These are phyloP conservation scores for Psilocybe cubensis DNA, from an alignment of 768 basidiomycete species.

Conservation along the genomic window DNA sequence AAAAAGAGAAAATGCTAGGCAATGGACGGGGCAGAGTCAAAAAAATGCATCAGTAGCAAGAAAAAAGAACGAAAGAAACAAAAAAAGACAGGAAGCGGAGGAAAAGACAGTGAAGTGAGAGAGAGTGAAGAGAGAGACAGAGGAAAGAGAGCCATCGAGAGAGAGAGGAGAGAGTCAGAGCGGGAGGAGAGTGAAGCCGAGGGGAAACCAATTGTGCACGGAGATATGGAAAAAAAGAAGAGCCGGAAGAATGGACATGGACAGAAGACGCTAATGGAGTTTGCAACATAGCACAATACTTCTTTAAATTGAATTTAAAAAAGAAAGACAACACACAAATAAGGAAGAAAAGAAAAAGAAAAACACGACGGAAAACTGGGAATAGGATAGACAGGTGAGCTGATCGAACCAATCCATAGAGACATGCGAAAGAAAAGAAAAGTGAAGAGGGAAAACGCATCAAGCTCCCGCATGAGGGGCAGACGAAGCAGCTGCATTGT, in stretches of 20 bases:
- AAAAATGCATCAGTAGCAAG: constrained; percentile 24
- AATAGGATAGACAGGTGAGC: not conserved
- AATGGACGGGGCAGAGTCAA: constrained; percentile 20
- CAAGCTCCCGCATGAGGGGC: constrained; percentile 38
- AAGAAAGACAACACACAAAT: not conserved
- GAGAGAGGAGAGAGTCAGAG: not conserved
- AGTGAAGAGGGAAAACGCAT: too few relatives aligned
- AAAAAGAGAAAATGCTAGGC: constrained; percentile 20
- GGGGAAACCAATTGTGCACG: not conserved
- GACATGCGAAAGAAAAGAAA: constrained; percentile 4
- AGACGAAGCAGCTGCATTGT: constrained; percentile 55
- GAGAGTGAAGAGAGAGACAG: constrained; percentile 2
- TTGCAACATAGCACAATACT: not conserved
- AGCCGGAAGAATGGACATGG: not conserved
- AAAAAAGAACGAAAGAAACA: too few relatives aligned
- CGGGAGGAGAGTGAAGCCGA: not conserved
- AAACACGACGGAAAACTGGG: not conserved
- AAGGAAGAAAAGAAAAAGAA: not conserved
- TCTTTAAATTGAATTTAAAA: not conserved
- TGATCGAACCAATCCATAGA: constrained; percentile 1
- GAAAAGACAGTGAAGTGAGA: constrained; percentile 1
- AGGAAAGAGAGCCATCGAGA: constrained; percentile 4
- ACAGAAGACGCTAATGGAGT: not conserved
- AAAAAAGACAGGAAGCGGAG: constrained; percentile 5
- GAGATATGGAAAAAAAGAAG: not conserved